Percentiles rank a stretch among this genome's conserved stretches.
Evolutionary conservation across 345 rosid genomes (phyloP).

Genomic region (Triadica sebifera): DNA sequence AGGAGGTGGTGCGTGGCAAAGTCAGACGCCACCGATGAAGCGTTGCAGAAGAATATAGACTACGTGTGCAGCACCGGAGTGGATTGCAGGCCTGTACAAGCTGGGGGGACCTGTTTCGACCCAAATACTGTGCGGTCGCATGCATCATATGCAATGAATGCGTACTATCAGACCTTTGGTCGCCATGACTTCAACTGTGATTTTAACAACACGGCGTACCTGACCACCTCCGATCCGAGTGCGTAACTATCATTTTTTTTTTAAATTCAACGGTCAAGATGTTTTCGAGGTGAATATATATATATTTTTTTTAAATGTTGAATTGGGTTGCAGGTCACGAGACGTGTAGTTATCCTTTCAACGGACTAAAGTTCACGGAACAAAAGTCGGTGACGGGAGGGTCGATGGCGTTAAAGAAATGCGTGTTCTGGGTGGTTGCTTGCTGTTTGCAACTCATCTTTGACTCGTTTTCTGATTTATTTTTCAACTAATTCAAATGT

Average conservation of each 20-base stretch:
- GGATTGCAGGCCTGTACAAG: constrained; percentile 52
- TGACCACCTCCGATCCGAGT: constrained; percentile 58
- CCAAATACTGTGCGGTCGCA: constrained; percentile 58
- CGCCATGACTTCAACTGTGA: constrained; percentile 48
- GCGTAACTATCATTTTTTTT: background rate
- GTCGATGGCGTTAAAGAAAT: constrained; percentile 10
- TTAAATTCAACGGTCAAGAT: background rate
- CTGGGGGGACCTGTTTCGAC: constrained; percentile 53
- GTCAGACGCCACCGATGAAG: constrained; percentile 38
- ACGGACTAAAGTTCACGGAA: constrained; percentile 17
- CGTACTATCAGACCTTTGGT: constrained; percentile 55
- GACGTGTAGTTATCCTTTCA: constrained; percentile 37
- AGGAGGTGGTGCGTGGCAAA: constrained; percentile 59
- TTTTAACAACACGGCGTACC: constrained; percentile 46
- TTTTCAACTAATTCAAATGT: background rate
- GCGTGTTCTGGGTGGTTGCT: background rate
- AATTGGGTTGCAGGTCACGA: constrained; percentile 45
- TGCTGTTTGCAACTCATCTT: background rate
- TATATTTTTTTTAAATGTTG: background rate
- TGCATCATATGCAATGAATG: constrained; percentile 67
- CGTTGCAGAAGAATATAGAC: constrained; percentile 63
- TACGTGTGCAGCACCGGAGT: constrained; percentile 54
- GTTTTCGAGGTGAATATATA: background rate
- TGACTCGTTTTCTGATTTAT: background rate
- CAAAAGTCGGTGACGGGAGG: constrained; percentile 28